Conservation (phyloP, 2,329 filamentous ascomycete species). For the Fusarium nurragi region DNA sequence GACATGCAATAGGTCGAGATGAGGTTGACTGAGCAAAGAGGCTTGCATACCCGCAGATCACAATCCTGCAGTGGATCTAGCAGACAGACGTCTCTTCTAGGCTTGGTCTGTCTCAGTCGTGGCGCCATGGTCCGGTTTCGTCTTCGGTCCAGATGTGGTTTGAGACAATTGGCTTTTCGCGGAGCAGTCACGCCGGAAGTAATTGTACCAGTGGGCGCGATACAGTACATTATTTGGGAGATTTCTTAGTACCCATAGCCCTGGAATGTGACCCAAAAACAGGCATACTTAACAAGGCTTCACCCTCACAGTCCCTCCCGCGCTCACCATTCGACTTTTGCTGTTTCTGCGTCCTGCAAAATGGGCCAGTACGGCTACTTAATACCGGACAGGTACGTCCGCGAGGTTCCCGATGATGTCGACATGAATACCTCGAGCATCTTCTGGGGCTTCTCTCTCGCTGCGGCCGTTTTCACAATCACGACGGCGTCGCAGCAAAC, state of each 20-base stretch:
- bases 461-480: conserved; percentile 20
- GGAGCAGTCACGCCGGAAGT: neutral
- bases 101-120: neutral
- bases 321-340: neutral
- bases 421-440: conserved; percentile 42
- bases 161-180: neutral
- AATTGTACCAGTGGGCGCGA: too few relatives aligned
- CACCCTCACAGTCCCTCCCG: neutral
- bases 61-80: neutral
- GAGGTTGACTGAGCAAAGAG: neutral
- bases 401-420: conserved; percentile 26
- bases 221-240: neutral
- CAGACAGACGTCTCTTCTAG: neutral
- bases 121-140: conserved; percentile 14
- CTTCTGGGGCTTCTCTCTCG: conserved; percentile 41
- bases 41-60: neutral
- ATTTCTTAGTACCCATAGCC: too few relatives aligned
- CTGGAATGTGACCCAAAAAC: neutral
- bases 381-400: conserved; percentile 39
- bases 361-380: conserved; percentile 40
- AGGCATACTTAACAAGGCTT: neutral
- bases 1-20: neutral
- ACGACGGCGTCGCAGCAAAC: conserved; percentile 25
- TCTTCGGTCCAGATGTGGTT: neutral
- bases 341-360: neutral